Evolutionary conservation across 108 stramenopile genomes (phyloP), one percentile per base, ranked within the genome.

Genomic region (Tribonema minus): DNA sequence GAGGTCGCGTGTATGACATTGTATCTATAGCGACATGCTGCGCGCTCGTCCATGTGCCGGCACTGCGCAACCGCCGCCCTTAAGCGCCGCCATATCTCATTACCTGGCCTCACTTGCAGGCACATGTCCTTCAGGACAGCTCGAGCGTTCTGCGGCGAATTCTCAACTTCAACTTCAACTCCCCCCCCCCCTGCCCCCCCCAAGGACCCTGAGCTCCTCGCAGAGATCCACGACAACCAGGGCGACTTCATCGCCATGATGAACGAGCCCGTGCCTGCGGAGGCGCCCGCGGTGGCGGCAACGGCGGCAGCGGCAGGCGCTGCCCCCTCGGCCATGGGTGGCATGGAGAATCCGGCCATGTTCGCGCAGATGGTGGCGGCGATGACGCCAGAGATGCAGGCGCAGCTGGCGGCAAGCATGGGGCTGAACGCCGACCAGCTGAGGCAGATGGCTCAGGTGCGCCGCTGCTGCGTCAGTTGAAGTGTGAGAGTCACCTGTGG

Each of bases 171-270:
- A 15, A 54, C 20, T 54, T 9, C 20, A 54, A 54, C 9, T 54
- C 46, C 15, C 20, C 15, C 20, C 15, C 46, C 20, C 9, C 9
- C 9, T 15, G 20, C 20, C 15, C 20, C 20, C 20, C 87, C 86
- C 66, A 91, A 93, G 82, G 91, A 92, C 83, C 96, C 98, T 23
- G 91, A 92, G 40, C 80, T 99, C 28, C 82, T 95, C 23, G 81
- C 86, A 29, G 90, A 89, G 39, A 97, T 99, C 84, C 95, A 96
- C 78, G 90, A 86, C 23, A 94, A 99, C 84, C 94, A 96, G 79
- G 92, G 83, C 20, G 91, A 82, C 5, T 99, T 99, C 77, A 87
- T 99, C 58, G 76, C 87, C 41, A 92, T 99, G 87, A 97, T 99
- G 96, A 99, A 99, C 80, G 95, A 96, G 78, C 96, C 96, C 1